Evolutionary conservation across 73 alveolate genomes (phyloP).

Genomic region (Urostyla sp.): DNA sequence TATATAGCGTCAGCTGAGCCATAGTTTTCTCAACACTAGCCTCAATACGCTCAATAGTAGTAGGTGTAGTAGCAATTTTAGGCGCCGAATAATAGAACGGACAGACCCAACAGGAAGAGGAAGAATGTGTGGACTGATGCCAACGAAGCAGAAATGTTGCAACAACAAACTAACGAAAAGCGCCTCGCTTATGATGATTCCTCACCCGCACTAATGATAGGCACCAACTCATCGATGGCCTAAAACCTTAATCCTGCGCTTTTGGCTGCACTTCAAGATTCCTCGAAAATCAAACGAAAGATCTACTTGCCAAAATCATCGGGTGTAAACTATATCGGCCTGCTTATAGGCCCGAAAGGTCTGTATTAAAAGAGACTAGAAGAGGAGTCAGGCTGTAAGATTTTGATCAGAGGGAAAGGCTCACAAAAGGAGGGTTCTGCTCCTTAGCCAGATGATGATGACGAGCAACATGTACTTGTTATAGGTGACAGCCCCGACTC

Average conservation of each 20-base stretch:
- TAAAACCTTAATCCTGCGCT: slow-evolving; percentile 67
- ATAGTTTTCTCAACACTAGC: too few relatives aligned
- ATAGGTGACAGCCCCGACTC: slow-evolving; percentile 93
- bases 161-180: slow-evolving; percentile 14
- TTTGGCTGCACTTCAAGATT: slow-evolving; percentile 63
- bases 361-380: slow-evolving; percentile 92
- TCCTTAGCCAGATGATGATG: slow-evolving; percentile 96
- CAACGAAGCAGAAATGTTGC: slow-evolving; percentile 13
- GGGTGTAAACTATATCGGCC: slow-evolving; percentile 96
- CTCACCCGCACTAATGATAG: slow-evolving; percentile 51
- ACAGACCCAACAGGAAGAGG: slow-evolving; percentile 50
- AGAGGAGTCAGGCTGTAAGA: slow-evolving; percentile 93
- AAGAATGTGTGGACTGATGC: slow-evolving; percentile 71
- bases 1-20: background rate
- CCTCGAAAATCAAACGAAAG: slow-evolving; percentile 84
- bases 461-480: slow-evolving; percentile 95
- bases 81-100: too few relatives aligned
- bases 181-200: background rate
- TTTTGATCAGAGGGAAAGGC: slow-evolving; percentile 95
- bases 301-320: slow-evolving; percentile 90
- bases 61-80: too few relatives aligned
- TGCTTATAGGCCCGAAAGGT: slow-evolving; percentile 97
- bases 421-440: slow-evolving; percentile 96
- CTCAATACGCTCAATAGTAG: too few relatives aligned
- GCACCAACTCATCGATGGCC: slow-evolving; percentile 21